phyloP scores from a whole-genome alignment of 352 stramenopile genomes.

The Globisporangium camurandrum region DNA sequence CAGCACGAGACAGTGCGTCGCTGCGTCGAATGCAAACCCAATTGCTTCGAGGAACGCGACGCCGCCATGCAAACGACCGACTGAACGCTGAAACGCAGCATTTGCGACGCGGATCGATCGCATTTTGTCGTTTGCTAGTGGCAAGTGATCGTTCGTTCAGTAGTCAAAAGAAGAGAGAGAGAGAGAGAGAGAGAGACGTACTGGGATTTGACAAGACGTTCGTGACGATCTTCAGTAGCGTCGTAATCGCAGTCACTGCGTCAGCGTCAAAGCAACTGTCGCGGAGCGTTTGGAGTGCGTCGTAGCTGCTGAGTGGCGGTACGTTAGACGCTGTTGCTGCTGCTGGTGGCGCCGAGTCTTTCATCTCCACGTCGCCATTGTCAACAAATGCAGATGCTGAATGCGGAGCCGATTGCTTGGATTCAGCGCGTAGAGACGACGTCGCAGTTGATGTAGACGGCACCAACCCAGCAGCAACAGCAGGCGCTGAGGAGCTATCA shows the following conservation, averaged over 20 bases:
- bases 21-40: slow-evolving; percentile 47
- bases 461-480: no score
- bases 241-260: slow-evolving; percentile 44
- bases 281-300: slow-evolving; percentile 63
- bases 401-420: not conserved
- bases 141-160: not conserved
- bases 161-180: not conserved
- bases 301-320: slow-evolving; percentile 41
- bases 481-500: no score
- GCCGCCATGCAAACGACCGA: slow-evolving; percentile 58
- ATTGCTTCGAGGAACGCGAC: slow-evolving; percentile 64
- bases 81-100: slow-evolving; percentile 55
- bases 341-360: slow-evolving; percentile 6
- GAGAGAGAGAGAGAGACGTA: slow-evolving; percentile 10
- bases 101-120: slow-evolving; percentile 79
- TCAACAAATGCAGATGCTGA: not conserved
- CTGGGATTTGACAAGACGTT: slow-evolving; percentile 79
- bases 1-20: slow-evolving; percentile 46
- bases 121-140: slow-evolving; percentile 71
- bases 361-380: slow-evolving; percentile 45
- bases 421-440: no score
- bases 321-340: not conserved
- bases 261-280: slow-evolving; percentile 73
- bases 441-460: no score
- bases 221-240: slow-evolving; percentile 81